Evolutionary conservation across 352 stramenopile genomes (phyloP).

Genomic region (Globisporangium barbulae): DNA sequence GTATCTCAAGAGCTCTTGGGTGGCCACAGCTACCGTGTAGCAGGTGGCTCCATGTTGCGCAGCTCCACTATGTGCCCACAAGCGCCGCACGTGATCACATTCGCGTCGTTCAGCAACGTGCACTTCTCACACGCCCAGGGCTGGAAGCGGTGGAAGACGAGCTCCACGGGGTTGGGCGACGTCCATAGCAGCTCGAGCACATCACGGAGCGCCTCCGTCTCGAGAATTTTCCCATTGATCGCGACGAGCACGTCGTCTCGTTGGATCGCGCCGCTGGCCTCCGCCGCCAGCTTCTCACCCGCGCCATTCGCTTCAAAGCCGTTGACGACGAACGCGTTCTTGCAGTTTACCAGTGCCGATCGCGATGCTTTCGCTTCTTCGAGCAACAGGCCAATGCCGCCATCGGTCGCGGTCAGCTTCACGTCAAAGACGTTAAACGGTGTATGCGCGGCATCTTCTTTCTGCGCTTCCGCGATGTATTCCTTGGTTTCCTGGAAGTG

Average conservation of each 20-base stretch:
- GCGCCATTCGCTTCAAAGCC: conserved; percentile 66
- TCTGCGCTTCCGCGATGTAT: background rate
- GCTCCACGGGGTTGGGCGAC: conserved; percentile 58
- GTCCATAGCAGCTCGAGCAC: conserved; percentile 72
- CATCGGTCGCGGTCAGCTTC: conserved; percentile 56
- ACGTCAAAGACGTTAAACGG: conserved; percentile 54
- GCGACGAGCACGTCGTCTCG: conserved; percentile 54
- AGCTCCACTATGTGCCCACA: conserved; percentile 40
- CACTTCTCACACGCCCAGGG: conserved; percentile 68
- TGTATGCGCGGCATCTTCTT: conserved; percentile 9
- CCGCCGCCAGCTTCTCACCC: conserved; percentile 57
- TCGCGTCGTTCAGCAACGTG: conserved; percentile 62
- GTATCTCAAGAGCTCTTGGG: background rate
- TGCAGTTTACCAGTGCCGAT: conserved; percentile 9
- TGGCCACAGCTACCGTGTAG: background rate
- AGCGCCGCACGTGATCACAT: conserved; percentile 37
- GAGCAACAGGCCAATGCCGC: conserved; percentile 65
- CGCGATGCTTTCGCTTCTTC: conserved; percentile 23
- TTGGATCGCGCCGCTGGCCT: conserved; percentile 66
- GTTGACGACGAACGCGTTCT: conserved; percentile 43
- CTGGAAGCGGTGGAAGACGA: conserved; percentile 59
- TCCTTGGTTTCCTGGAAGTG: conserved; percentile 1
- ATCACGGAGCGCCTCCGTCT: conserved; percentile 41
- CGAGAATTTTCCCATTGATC: conserved; percentile 53
- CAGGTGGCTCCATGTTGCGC: background rate